Base-by-base conservation (phyloP, 345 rosid genomes). In the Citrus sp. region DNA sequence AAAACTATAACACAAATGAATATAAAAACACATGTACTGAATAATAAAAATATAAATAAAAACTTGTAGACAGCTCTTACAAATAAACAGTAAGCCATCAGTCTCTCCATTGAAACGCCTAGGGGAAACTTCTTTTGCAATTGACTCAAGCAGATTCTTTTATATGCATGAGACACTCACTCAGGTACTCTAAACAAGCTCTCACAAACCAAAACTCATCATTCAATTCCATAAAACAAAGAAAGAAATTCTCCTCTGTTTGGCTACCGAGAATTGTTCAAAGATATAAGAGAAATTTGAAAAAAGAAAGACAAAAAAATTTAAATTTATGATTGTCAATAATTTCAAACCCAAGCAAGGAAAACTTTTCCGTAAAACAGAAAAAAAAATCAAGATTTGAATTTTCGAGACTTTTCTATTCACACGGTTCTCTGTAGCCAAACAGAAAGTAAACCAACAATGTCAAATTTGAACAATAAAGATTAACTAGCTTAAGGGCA, bases 21-120 rank as follows among this genome's bases (percentile, higher is more conserved):
- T 13, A 64, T 76, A 46, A 28, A 75, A 77, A 70, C 64, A 74
- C 34, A 77, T 77, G 49, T 62, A 85, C 40, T 25, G 54, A 74
- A 27, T 68, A 70, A 77, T 78, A 38, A 74, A 72, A n/a, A 79
- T 76, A 74, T 73, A 71, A 54, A 77, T 49, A 63, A 65, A 66
- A 83, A 80, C 67, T 83, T 76, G 80, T 75, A 86, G 86, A 89
- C 84, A 88, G 92, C 86, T 92, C 98, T 94, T 92, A 92, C 95
- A 80, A 94, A 90, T 91, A 86, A 85, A 87, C 80, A 83, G 87
- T 77, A 87, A 86, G 93, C 88, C 94, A 87, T 85, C 94, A 89
- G 89, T 88, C 91, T 88, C 94, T 88, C 94, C 89, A 85, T 72
- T 82, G 89, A 76, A 86, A 91, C 84, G 90, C 87, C 92, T 86